These are phyloP conservation scores for Penicillium paneum DNA, from an alignment of 2,329 filamentous ascomycete genomes.

Conservation along the genomic window DNA sequence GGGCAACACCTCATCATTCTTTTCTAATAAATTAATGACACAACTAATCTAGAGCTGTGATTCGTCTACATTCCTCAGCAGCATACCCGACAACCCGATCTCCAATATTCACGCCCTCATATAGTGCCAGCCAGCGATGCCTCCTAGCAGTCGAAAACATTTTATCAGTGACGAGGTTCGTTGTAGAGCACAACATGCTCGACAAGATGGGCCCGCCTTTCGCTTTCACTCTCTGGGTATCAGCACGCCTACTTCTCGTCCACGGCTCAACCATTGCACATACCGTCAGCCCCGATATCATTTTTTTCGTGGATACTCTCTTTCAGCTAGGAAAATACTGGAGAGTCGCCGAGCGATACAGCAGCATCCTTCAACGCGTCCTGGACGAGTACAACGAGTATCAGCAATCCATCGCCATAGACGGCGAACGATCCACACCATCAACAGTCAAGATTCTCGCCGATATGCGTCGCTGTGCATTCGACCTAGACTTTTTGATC, in stretches of 20 bases:
- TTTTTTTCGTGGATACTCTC: conserved; percentile 77
- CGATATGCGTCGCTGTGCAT: conserved; percentile 87
- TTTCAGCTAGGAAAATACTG: conserved; percentile 77
- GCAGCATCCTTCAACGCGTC: conserved; percentile 72
- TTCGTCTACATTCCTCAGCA: conserved; percentile 85
- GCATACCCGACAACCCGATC: conserved; percentile 88
- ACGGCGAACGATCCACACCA: conserved; percentile 71
- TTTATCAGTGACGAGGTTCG: conserved; percentile 72
- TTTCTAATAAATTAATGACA: not conserved
- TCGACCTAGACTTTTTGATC: conserved; percentile 86
- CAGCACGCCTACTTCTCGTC: conserved; percentile 78
- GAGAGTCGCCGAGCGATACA: conserved; percentile 82
- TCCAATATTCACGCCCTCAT: conserved; percentile 84
- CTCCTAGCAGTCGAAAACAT: conserved; percentile 80
- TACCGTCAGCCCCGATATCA: conserved; percentile 73
- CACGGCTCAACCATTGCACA: conserved; percentile 88
- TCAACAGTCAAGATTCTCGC: conserved; percentile 82
- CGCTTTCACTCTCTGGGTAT: conserved; percentile 90
- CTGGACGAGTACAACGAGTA: conserved; percentile 82
- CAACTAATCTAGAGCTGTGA: conserved; percentile 61
- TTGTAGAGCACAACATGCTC: conserved; percentile 70
- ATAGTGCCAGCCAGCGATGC: conserved; percentile 78
- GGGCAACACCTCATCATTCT: not conserved
- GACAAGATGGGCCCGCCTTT: conserved; percentile 83
- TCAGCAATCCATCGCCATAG: conserved; percentile 57